A percentile compares a stretch with the other conserved stretches of the same genome.
These are phyloP conservation scores for Phytophthora melonis DNA, from an alignment of 352 stramenopile species.

Conservation along the genomic window DNA sequence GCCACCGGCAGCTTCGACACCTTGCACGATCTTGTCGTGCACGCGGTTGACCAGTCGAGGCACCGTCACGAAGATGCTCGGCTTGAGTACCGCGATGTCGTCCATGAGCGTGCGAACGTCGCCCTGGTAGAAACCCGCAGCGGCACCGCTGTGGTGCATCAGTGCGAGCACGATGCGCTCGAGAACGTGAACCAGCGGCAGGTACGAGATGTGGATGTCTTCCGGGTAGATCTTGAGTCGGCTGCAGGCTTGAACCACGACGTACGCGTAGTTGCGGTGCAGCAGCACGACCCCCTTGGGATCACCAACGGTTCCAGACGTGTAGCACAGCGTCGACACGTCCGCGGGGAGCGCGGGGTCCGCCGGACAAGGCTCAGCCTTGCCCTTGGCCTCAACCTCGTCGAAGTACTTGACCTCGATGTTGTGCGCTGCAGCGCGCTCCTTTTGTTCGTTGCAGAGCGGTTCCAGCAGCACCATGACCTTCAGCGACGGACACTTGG, in stretches of 20 bases:
- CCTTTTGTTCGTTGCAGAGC: constrained; percentile 37
- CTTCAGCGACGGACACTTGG: constrained; percentile 42
- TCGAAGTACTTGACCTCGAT: constrained; percentile 42
- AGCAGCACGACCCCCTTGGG: constrained; percentile 95
- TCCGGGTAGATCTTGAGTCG: constrained; percentile 40
- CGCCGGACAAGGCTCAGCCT: constrained; percentile 31
- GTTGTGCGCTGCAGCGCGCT: constrained; percentile 22
- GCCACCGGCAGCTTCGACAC: constrained; percentile 48
- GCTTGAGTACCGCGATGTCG: constrained; percentile 90
- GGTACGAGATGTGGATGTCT: constrained; percentile 95
- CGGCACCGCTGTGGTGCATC: constrained; percentile 81
- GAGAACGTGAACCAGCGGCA: constrained; percentile 96
- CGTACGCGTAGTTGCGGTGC: constrained; percentile 68
- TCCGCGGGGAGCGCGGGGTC: constrained; percentile 62
- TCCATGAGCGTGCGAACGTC: constrained; percentile 92
- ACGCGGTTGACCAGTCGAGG: constrained; percentile 96
- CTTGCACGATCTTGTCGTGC: constrained; percentile 92
- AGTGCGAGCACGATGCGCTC: constrained; percentile 90
- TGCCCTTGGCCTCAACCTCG: constrained; percentile 39
- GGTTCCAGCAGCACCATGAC: constrained; percentile 49
- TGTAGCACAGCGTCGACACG: constrained; percentile 94
- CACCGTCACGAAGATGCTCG: constrained; percentile 93
- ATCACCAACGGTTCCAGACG: constrained; percentile 93
- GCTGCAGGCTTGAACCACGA: constrained; percentile 19
- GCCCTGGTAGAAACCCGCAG: constrained; percentile 79